A percentile compares a stretch with the other conserved stretches of the same genome.
These are phyloP conservation scores for Misopates orontium DNA, from an alignment of 257 asterid species.

Conservation along the genomic window DNA sequence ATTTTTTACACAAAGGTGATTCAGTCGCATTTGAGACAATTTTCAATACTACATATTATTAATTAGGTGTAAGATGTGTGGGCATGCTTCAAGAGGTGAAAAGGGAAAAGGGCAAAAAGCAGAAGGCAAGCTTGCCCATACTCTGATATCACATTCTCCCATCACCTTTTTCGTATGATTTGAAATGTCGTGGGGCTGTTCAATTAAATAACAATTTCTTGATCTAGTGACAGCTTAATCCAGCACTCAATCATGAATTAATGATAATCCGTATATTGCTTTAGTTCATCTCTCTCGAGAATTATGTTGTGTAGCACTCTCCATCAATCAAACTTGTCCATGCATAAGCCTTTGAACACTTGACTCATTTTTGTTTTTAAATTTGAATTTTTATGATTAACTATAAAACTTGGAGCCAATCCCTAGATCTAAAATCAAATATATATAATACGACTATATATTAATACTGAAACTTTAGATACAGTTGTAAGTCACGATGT, in stretches of 20 bases:
- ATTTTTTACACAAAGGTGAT: too few species aligned
- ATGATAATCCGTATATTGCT: neutral
- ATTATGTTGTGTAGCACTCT: too few species aligned
- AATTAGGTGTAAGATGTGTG: constrained; percentile 33
- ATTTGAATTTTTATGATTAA: too few species aligned
- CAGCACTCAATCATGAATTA: neutral
- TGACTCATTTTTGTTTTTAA: too few species aligned
- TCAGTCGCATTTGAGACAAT: too few species aligned
- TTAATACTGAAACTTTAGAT: neutral
- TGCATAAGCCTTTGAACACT: too few species aligned
- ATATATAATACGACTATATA: too few species aligned
- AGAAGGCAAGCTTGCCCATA: constrained; percentile 68
- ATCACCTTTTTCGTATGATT: constrained; percentile 49
- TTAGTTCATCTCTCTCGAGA: neutral
- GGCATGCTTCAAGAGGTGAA: constrained; percentile 38
- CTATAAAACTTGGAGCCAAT: too few species aligned
- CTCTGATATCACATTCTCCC: constrained; percentile 64
- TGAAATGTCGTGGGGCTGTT: constrained; percentile 53
- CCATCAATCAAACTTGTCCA: too few species aligned
- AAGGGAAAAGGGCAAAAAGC: constrained; percentile 41
- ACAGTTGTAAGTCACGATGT: constrained; percentile 40
- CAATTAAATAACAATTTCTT: constrained; percentile 4
- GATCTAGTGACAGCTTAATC: constrained; percentile 23
- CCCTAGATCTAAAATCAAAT: too few species aligned
- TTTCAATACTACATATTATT: too few species aligned